Evolutionary conservation across 1,139 yeast genomes (phyloP), one percentile per base, ranked within the genome.

Genomic region (Spathaspora sp.): DNA sequence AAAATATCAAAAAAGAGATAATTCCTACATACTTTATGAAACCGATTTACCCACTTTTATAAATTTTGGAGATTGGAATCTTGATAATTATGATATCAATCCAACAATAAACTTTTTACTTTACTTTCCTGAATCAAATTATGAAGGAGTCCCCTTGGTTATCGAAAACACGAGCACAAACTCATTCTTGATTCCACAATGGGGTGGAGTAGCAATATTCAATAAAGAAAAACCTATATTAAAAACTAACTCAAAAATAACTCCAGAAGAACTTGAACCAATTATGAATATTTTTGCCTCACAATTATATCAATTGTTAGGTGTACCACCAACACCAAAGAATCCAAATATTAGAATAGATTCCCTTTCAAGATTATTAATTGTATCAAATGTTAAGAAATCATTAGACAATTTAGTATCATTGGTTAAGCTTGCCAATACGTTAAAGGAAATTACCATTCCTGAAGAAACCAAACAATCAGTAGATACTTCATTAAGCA

Each of bases 101-200:
- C 91, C 91, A 6, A 80, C 88, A 0, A 72, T 88, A 51, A 85
- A 87, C 62, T 85, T 88, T 56, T 71, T 87, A 29, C 64, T 85
- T 1, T 88, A 82, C 56, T 75, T 84, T 47, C 90, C 95, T 0
- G 60, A 59, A 26, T 52, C 65, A 18, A 72, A 79, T 34, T 59
- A 67, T 33, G 66, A 71, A 15, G 68, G 67, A 17, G 63, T 71
- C 13, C 86, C 85, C 1, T 58, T 76, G 31, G 38, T 52, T 10
- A 74, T 79, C 45, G 76, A 69, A 44, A 65, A 72, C 46, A 78
- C 86, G 0, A 51, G 53, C 1, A 76, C 89, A 45, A 81, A 86
- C 57, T 82, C 93, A 39, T 91, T 87, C 59, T 65, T 88, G 45
- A 80, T 91, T 27, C 96, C 97, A 7, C 96, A 89, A 66, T 91